These are phyloP conservation scores for Microdochium paspali DNA, from an alignment of 2,329 filamentous ascomycete genomes.

Conservation along the genomic window DNA sequence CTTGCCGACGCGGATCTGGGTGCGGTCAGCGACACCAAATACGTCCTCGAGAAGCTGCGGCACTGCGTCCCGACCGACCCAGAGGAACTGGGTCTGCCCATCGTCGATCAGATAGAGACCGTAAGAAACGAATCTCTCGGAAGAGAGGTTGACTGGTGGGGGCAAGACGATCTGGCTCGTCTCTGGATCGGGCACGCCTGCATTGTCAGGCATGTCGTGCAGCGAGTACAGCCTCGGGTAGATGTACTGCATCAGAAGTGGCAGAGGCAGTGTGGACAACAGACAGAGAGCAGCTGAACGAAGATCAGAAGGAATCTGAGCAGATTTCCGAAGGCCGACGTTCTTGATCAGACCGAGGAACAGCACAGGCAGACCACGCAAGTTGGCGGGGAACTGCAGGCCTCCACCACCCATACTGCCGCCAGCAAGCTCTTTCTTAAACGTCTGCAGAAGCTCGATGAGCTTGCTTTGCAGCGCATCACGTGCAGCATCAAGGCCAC, in stretches of 20 bases:
- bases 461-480: conserved; percentile 88
- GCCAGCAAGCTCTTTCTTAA: conserved; percentile 91
- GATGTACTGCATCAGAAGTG: conserved; percentile 87
- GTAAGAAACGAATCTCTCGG: conserved; percentile 77
- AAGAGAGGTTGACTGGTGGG: conserved; percentile 75
- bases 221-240: conserved; percentile 77
- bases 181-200: conserved; percentile 73
- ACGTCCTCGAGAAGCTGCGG: conserved; percentile 83
- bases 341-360: conserved; percentile 97
- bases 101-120: conserved; percentile 96
- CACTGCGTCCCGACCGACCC: conserved; percentile 88
- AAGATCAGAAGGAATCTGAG: conserved; percentile 89
- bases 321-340: conserved; percentile 83
- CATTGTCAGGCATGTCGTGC: conserved; percentile 93
- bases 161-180: conserved; percentile 87
- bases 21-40: conserved; percentile 78
- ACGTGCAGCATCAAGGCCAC: conserved; percentile 79
- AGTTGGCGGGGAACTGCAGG: conserved; percentile 86
- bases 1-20: conserved; percentile 85
- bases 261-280: conserved; percentile 86
- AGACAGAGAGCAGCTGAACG: conserved; percentile 86
- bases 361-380: conserved; percentile 77
- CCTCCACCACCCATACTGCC: conserved; percentile 88
- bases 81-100: conserved; percentile 94
- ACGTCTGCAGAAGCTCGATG: conserved; percentile 86